These are phyloP conservation scores for Nevesoporus exiguus DNA, from an alignment of 768 basidiomycete species.

Conservation along the genomic window DNA sequence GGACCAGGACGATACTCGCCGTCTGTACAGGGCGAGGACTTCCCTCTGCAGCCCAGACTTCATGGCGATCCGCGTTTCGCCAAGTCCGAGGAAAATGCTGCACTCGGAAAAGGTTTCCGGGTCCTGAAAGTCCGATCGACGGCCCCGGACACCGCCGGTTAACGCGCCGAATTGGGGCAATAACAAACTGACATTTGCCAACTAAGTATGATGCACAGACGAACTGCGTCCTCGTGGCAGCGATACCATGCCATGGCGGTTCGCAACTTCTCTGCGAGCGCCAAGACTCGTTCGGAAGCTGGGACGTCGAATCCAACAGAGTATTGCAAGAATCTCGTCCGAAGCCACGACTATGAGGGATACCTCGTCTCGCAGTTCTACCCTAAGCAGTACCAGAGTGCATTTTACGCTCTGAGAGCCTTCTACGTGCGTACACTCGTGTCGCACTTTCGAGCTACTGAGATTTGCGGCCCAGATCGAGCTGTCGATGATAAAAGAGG, in stretches of 20 bases:
- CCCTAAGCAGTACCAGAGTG: constrained; percentile 58
- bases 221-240: constrained; percentile 7
- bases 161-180: constrained; percentile 3
- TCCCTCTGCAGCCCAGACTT: constrained; percentile 52
- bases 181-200: neutral
- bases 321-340: constrained; percentile 72
- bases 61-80: constrained; percentile 8
- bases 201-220: constrained; percentile 21
- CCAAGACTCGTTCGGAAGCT: constrained; percentile 6
- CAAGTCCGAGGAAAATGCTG: neutral
- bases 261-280: constrained; percentile 14
- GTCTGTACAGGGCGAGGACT: constrained; percentile 51
- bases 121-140: neutral
- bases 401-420: constrained; percentile 76
- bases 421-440: constrained; percentile 62
- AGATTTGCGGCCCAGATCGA: constrained; percentile 52
- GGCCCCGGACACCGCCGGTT: constrained; percentile 22
- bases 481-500: constrained; percentile 71
- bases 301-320: constrained; percentile 41
- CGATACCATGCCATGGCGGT: neutral
- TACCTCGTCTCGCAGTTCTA: constrained; percentile 70
- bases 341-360: constrained; percentile 79
- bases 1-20: constrained; percentile 34
- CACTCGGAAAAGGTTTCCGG: neutral
- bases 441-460: neutral